phyloP scores from a whole-genome alignment of 768 basidiomycete genomes.

The Rickenella mellea region DNA sequence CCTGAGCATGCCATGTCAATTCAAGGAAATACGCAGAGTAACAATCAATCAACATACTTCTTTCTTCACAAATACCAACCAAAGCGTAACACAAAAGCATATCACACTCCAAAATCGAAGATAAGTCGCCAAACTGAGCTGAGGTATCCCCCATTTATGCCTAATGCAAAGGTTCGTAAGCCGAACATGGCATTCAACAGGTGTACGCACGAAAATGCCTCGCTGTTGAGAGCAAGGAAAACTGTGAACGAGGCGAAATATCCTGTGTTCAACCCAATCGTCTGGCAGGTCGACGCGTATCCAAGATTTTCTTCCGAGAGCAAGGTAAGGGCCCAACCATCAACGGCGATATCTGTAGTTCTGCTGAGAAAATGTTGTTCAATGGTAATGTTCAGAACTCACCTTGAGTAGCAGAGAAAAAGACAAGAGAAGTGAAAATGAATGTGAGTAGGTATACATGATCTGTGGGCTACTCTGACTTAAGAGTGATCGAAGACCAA shows the following conservation, averaged over 20 bases:
- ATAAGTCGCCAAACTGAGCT: constrained; percentile 66
- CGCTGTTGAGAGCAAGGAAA: constrained; percentile 92
- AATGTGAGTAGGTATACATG: constrained; percentile 70
- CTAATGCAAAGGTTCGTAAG: constrained; percentile 24
- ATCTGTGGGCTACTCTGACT: constrained; percentile 78
- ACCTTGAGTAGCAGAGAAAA: constrained; percentile 98
- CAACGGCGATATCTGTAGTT: constrained; percentile 84
- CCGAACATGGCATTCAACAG: background rate
- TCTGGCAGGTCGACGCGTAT: constrained; percentile 97
- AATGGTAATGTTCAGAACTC: constrained; percentile 10
- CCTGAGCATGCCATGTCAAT: no score
- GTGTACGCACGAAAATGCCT: constrained; percentile 68
- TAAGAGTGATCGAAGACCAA: constrained; percentile 6
- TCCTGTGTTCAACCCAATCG: constrained; percentile 91
- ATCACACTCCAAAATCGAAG: constrained; percentile 78
- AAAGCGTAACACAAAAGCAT: constrained; percentile 79
- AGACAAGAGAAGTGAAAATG: constrained; percentile 82
- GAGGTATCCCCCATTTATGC: constrained; percentile 68
- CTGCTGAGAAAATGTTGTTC: background rate
- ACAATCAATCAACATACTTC: constrained; percentile 45
- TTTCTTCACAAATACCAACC: constrained; percentile 80
- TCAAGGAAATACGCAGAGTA: background rate
- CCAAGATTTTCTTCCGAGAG: constrained; percentile 91
- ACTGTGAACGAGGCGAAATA: constrained; percentile 96
- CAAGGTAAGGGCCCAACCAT: constrained; percentile 80